Base-by-base conservation (phyloP, 495 filamentous ascomycete genomes). In the Podospora appendiculata region DNA sequence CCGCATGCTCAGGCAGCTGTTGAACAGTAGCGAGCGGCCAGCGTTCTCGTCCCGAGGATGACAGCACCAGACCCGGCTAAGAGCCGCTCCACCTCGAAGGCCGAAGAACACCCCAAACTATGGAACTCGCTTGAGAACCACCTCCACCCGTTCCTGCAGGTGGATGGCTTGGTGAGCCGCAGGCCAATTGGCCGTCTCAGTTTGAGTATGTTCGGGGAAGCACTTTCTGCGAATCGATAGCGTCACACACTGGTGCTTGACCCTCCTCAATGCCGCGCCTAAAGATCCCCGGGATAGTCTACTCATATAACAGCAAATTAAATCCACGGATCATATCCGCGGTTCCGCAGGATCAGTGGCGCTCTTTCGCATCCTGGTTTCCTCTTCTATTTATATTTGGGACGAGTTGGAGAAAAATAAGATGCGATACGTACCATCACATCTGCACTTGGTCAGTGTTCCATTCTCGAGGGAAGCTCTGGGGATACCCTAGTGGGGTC, bases 381-480 rank as follows among this genome's bases (percentile, higher is more conserved):
- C 52, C 48, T 41, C 44, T 56, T 48, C 52, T 55, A 38, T 55
- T 54, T 57, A 59, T 55, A 62, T 54, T 49, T 48, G 43, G n/a
- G 44, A 46, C 52, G 33, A 47, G 35, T 41, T 55, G 48, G 52
- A 48, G 49, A 34, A 48, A 47, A 32, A 50, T 9, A 55, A 42
- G 44, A 14, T 43, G 40, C 36, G 48, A 56, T 68, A 76, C 74
- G 56, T 78, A 78, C 74, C 71, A 54, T 78, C 74, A 51, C 74
- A 78, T 69, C 74, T 78, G 56, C 36, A 35, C 54, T 45, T 38
- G 48, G 59, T 63, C 36, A 56, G 56, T 39, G 18, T 51, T 47
- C 45, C 40, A 39, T 12, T 32, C 49, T 55, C 16, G 19, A 19
- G 43, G 50, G 38, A 34, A 44, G 25, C 25, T 25, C 25, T 25